phyloP scores from a whole-genome alignment of 495 filamentous ascomycete species.

The Clavariopsis aquatica region DNA sequence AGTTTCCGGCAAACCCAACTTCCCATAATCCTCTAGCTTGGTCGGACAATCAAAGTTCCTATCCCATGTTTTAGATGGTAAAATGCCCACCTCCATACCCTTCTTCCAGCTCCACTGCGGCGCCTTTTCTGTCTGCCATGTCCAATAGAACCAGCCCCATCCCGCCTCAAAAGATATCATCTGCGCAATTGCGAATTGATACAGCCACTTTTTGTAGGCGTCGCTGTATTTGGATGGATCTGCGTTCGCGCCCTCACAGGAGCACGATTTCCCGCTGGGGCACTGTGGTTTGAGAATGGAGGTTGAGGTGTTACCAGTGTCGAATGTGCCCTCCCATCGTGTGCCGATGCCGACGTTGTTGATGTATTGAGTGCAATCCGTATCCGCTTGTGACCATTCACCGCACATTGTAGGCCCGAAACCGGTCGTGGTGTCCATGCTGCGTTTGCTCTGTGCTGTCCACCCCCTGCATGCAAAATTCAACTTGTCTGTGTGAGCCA shows the following conservation, averaged over 20 bases:
- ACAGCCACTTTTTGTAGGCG: constrained; percentile 81
- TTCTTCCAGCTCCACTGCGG: constrained; percentile 93
- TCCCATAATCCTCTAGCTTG: constrained; percentile 68
- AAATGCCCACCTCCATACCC: constrained; percentile 77
- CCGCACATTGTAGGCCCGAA: constrained; percentile 97
- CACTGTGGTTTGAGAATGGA: constrained; percentile 66
- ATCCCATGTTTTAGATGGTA: constrained; percentile 77
- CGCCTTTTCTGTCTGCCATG: constrained; percentile 76
- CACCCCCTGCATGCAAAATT: constrained; percentile 84
- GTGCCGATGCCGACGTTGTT: constrained; percentile 88
- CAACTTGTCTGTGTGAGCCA: constrained; percentile 66
- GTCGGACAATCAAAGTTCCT: constrained; percentile 73
- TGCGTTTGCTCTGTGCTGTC: constrained; percentile 71
- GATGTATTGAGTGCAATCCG: constrained; percentile 84
- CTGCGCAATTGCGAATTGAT: constrained; percentile 90
- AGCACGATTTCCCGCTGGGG: constrained; percentile 62
- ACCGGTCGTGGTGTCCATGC: constrained; percentile 70
- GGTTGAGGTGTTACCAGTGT: constrained; percentile 57
- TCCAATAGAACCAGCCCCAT: constrained; percentile 99
- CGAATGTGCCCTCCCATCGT: constrained; percentile 84
- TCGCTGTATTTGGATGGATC: constrained; percentile 65
- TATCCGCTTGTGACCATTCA: constrained; percentile 98
- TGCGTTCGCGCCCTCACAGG: constrained; percentile 74
- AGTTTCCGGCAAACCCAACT: constrained; percentile 62
- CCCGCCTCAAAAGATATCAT: constrained; percentile 88